Evolutionary conservation across 306 rosid genomes (phyloP).

Genomic region (Sindora glabra): DNA sequence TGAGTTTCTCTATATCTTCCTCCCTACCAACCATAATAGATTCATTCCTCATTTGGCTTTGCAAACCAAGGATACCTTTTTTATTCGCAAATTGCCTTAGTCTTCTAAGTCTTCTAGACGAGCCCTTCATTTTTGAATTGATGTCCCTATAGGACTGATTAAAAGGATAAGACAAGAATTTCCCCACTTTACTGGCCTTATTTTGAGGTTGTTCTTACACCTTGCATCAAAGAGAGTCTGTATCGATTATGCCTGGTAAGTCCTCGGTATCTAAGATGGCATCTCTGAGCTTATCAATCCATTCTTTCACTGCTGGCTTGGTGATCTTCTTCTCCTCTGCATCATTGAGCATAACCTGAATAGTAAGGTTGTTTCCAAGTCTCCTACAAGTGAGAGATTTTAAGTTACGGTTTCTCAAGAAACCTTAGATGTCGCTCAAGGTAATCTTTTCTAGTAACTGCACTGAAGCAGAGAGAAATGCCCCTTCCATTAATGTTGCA

Average conservation of each 20-base stretch:
- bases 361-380: neutral
- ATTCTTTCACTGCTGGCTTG: neutral
- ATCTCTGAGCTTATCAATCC: constrained; percentile 6
- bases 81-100: constrained; percentile 23
- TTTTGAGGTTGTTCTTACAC: neutral
- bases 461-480: constrained; percentile 12
- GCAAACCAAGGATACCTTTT: constrained; percentile 27
- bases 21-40: constrained; percentile 23
- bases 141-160: constrained; percentile 13
- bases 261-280: constrained; percentile 7
- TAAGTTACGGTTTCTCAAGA: neutral
- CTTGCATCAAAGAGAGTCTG: neutral
- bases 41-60: constrained; percentile 15
- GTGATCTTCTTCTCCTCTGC: constrained; percentile 9
- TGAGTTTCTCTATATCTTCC: constrained; percentile 16
- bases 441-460: neutral
- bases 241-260: neutral
- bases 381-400: neutral
- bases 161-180: constrained; percentile 3
- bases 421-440: neutral
- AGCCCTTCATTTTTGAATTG: constrained; percentile 14
- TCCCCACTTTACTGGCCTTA: constrained; percentile 24
- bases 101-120: constrained; percentile 17
- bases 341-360: constrained; percentile 8
- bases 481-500: too few species aligned